phyloP scores from a whole-genome alignment of 2,329 filamentous ascomycete genomes.

The Pyrenochaeta sp. region DNA sequence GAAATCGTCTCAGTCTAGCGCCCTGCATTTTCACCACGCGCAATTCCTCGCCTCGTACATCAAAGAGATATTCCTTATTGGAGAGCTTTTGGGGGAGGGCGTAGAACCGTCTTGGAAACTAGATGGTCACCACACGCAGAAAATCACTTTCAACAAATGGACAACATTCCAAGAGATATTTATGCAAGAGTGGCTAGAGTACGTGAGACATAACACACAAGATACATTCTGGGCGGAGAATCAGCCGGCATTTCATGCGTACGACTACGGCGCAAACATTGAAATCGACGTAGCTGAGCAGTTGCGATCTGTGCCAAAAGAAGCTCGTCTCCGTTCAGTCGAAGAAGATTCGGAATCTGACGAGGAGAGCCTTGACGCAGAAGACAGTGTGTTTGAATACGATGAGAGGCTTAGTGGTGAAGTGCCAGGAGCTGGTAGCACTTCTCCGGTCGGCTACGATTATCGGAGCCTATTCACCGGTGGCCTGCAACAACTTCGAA shows the following conservation, averaged over 20 bases:
- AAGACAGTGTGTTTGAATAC: too few relatives aligned
- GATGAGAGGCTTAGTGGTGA: too few relatives aligned
- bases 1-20: slow-evolving; percentile 2
- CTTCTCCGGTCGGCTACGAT: too few relatives aligned
- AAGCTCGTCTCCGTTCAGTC: background rate
- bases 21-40: slow-evolving; percentile 1
- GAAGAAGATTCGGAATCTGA: too few relatives aligned
- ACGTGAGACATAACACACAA: slow-evolving; percentile 1
- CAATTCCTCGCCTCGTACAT: slow-evolving; percentile 6
- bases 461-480: too few relatives aligned
- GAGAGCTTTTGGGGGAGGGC: slow-evolving; percentile 3
- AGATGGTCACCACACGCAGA: background rate
- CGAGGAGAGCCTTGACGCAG: too few relatives aligned
- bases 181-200: background rate
- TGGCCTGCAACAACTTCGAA: too few relatives aligned
- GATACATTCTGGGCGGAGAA: background rate
- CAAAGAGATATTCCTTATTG: slow-evolving; percentile 4
- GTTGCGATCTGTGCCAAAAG: slow-evolving; percentile 4
- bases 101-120: slow-evolving; percentile 3
- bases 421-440: too few relatives aligned
- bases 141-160: slow-evolving; percentile 6
- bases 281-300: slow-evolving; percentile 5
- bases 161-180: slow-evolving; percentile 3
- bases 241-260: background rate
- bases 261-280: slow-evolving; percentile 3